Evolutionary conservation across 345 rosid species (phyloP), one percentile per base, ranked within the genome.

Genomic region (Syzygium oleosum): DNA sequence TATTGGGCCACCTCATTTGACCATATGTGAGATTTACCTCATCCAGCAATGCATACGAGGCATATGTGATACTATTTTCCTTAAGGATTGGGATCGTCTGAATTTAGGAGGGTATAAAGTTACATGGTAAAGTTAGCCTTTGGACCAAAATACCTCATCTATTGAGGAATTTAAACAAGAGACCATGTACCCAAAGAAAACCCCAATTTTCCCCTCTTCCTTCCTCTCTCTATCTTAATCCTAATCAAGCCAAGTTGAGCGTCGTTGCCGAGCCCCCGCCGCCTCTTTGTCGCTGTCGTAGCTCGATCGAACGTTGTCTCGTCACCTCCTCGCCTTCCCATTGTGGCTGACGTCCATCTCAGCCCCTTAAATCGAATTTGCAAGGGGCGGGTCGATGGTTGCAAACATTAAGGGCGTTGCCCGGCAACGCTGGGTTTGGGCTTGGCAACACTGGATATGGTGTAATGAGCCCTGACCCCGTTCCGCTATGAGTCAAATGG

Each of bases 241-340:
- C 63, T 12, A 34, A 0, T 73, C 25, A 1, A 73, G 23, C 80
- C 46, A 73, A 17, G 80, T 7, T 25, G 19, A 34, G 46, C 25
- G 5, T 34, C 14, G 23, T 1, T 9, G 14, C 7, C 13, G 0
- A 73, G 80, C 46, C 49, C 12, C n/a, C 43, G 3, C 46, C 25
- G 46, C 23, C 46, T 68, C 46, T 68, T 0, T 4, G 6, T 17
- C 12, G 13, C 79, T 17, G 25, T 0, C 2, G 2, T 65, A 15
- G 77, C 77, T 29, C 34, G 41, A 29, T 63, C 21, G 14, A 63
- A 31, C 73, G 19, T 15, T 19, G 54, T 52, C 7, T 15, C 56
- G 41, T 63, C 77, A 9, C 21, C 77, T 63, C 41, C 19, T 11
- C 3, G 1, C 1, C 78, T 4, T 31, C 12, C 43, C 78, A 65